These are phyloP conservation scores for Yamadazyma sp. DNA, from an alignment of 805 yeast species.

Conservation along the genomic window DNA sequence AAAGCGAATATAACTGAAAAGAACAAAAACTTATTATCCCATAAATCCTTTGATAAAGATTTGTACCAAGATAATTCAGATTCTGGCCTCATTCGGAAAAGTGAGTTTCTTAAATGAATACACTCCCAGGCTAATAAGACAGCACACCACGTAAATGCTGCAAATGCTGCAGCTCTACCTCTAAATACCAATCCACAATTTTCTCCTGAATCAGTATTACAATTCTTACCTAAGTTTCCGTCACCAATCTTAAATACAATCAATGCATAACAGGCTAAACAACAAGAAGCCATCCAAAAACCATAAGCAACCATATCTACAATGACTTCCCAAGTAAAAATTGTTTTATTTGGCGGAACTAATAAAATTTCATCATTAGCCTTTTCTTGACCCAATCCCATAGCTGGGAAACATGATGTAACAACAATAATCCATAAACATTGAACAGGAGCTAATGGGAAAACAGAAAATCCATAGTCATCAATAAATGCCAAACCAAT, in stretches of 20 bases:
- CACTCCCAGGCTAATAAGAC: constrained; percentile 83
- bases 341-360: constrained; percentile 59
- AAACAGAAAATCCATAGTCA: constrained; percentile 62
- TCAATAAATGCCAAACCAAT: constrained; percentile 74
- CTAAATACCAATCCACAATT: constrained; percentile 63
- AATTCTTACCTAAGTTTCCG: constrained; percentile 62
- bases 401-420: constrained; percentile 36
- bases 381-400: constrained; percentile 48
- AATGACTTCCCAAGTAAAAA: constrained; percentile 66
- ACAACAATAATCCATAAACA: constrained; percentile 34
- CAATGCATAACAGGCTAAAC: constrained; percentile 63
- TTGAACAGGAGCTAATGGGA: constrained; percentile 59
- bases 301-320: constrained; percentile 74
- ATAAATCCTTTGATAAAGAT: constrained; percentile 61
- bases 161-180: constrained; percentile 76
- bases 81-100: constrained; percentile 69
- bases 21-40: constrained; percentile 73
- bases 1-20: constrained; percentile 78
- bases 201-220: constrained; percentile 51
- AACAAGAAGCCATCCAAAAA: constrained; percentile 65
- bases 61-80: constrained; percentile 52
- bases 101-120: constrained; percentile 64
- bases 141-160: constrained; percentile 84
- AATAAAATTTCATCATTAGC: constrained; percentile 64
- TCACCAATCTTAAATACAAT: constrained; percentile 64